phyloP scores from a whole-genome alignment of 805 yeast genomes.

The Metschnikowia hibisci region DNA sequence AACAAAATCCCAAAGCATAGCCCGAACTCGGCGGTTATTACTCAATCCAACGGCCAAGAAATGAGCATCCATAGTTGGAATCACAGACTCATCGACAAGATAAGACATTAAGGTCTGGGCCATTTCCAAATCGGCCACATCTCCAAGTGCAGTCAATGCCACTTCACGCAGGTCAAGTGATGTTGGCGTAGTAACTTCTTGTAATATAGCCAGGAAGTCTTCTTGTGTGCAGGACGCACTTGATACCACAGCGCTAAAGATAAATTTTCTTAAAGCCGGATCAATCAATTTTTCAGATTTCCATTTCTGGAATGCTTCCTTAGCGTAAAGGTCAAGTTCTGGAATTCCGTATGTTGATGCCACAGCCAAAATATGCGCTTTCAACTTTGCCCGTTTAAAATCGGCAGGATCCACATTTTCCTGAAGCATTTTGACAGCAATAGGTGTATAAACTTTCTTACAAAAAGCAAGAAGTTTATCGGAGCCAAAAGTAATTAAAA shows the following conservation, averaged over 20 bases:
- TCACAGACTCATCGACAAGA: constrained; percentile 39
- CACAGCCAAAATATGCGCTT: constrained; percentile 36
- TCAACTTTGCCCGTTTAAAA: constrained; percentile 31
- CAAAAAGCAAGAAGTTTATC: constrained; percentile 25
- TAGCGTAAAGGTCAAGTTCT: constrained; percentile 34
- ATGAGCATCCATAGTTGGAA: constrained; percentile 59
- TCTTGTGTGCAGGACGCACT: constrained; percentile 29
- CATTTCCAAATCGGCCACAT: constrained; percentile 32
- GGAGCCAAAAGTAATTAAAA: constrained; percentile 35
- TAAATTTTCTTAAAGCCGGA: constrained; percentile 43
- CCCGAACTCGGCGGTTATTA: constrained; percentile 42
- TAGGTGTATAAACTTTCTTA: constrained; percentile 27
- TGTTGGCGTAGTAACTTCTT: constrained; percentile 48
- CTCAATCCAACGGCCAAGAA: constrained; percentile 47
- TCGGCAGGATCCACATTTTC: constrained; percentile 18
- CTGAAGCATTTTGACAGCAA: constrained; percentile 24
- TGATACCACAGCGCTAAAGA: constrained; percentile 41
- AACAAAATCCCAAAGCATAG: constrained; percentile 48
- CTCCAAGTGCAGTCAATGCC: constrained; percentile 54
- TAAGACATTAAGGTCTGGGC: constrained; percentile 35
- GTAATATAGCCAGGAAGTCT: constrained; percentile 37
- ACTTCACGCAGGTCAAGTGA: constrained; percentile 58
- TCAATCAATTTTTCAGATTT: constrained; percentile 25
- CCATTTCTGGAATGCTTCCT: constrained; percentile 28
- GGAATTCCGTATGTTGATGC: constrained; percentile 40